phyloP scores from a whole-genome alignment of 2,329 filamentous ascomycete species.

The Meredithiella fracta region DNA sequence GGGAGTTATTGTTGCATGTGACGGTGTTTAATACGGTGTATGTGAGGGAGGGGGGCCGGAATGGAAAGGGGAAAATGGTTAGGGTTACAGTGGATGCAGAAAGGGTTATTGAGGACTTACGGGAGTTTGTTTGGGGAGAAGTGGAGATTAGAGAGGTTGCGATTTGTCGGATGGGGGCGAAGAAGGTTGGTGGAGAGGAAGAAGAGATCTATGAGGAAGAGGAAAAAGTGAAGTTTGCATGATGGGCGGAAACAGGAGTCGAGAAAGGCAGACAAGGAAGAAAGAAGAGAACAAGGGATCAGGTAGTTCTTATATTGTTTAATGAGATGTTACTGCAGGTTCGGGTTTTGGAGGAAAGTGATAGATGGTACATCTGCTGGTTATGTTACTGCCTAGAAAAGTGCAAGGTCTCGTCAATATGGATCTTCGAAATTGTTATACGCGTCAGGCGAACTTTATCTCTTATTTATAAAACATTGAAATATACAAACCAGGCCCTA shows the following conservation, averaged over 20 bases:
- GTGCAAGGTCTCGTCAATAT: no score
- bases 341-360: neutral
- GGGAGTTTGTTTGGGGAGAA: constrained; percentile 36
- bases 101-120: constrained; percentile 28
- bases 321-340: neutral
- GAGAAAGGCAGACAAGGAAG: neutral
- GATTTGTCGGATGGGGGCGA: constrained; percentile 79
- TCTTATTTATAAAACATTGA: no score
- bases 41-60: constrained; percentile 26
- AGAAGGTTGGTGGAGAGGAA: constrained; percentile 38
- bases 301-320: neutral
- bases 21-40: constrained; percentile 81
- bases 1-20: constrained; percentile 57
- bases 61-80: constrained; percentile 26
- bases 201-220: constrained; percentile 39
- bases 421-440: no score
- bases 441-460: no score
- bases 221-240: constrained; percentile 29
- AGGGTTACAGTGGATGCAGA: constrained; percentile 31
- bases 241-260: neutral
- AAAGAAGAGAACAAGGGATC: neutral
- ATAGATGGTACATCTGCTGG: no score
- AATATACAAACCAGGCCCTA: no score
- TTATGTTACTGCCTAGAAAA: neutral
- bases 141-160: constrained; percentile 29